A percentile compares a stretch with the other conserved stretches of the same genome.
Conservation (phyloP, 129 eudicot genomes). For the Arctium lappa region DNA sequence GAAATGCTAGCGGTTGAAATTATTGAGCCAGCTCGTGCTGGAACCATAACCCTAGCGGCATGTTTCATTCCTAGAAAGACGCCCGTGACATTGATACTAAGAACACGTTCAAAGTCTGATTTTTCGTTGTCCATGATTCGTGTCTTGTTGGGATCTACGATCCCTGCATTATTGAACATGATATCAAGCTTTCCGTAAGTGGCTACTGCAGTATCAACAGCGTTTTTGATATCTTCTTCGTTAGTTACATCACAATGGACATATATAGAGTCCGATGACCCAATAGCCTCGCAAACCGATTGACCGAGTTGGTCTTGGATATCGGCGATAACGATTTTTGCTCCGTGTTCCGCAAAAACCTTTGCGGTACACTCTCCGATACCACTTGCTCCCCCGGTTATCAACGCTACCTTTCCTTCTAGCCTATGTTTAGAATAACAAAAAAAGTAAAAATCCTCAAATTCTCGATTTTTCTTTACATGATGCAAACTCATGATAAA, state of each 20-base stretch:
- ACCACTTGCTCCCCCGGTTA: constrained; percentile 57
- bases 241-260: constrained; percentile 54
- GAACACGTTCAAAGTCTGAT: constrained; percentile 27
- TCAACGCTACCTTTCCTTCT: constrained; percentile 52
- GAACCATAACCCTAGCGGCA: constrained; percentile 60
- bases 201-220: constrained; percentile 32
- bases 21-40: constrained; percentile 41
- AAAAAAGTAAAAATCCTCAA: neutral
- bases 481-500: too few relatives aligned
- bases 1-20: constrained; percentile 39
- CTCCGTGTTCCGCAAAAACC: constrained; percentile 46
- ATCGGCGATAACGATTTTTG: constrained; percentile 53
- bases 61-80: constrained; percentile 47
- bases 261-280: constrained; percentile 28
- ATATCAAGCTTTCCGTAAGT: constrained; percentile 58
- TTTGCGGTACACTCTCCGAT: constrained; percentile 46
- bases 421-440: constrained; percentile 16
- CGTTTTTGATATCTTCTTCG: constrained; percentile 45
- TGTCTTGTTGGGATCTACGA: constrained; percentile 20
- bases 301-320: constrained; percentile 56
- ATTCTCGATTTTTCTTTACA: neutral
- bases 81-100: constrained; percentile 32
- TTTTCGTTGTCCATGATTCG: constrained; percentile 31
- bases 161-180: constrained; percentile 54
- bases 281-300: constrained; percentile 30